A percentile compares a stretch with the other conserved stretches of the same genome.
Conservation (phyloP, 306 rosid genomes). For the Corylus americana region DNA sequence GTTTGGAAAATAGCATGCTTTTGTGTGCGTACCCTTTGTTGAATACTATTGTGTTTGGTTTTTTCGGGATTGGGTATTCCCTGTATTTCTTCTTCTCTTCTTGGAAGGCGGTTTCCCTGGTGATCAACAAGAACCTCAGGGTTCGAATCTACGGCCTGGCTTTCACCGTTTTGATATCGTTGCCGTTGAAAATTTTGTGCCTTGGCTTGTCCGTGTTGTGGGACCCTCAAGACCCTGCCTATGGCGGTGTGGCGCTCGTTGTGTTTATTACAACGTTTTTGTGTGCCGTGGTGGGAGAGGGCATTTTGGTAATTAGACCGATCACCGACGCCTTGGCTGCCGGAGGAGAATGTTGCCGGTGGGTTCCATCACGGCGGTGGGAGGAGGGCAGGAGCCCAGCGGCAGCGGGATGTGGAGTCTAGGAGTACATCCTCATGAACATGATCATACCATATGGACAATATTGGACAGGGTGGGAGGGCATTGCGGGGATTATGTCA, state of each 20-base stretch:
- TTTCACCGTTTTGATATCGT: constrained; percentile 33
- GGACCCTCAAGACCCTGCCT: constrained; percentile 39
- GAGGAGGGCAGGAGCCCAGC: background rate
- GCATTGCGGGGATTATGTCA: background rate
- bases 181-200: constrained; percentile 52
- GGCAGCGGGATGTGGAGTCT: background rate
- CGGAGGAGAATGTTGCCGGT: constrained; percentile 29
- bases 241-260: constrained; percentile 36
- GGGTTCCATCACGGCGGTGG: constrained; percentile 11
- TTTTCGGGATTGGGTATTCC: constrained; percentile 39
- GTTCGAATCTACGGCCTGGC: constrained; percentile 45
- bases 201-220: constrained; percentile 40
- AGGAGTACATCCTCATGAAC: too few species aligned
- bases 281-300: constrained; percentile 63
- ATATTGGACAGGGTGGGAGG: background rate
- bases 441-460: background rate
- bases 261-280: constrained; percentile 49
- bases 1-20: constrained; percentile 15
- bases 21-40: constrained; percentile 60
- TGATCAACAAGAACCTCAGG: constrained; percentile 69
- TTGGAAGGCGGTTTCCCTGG: constrained; percentile 63
- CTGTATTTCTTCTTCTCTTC: constrained; percentile 55
- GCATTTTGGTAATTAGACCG: constrained; percentile 81
- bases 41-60: constrained; percentile 45
- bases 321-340: constrained; percentile 70